Evolutionary conservation across 2,329 filamentous ascomycete genomes (phyloP).

Genomic region (Aspergillus sp.): DNA sequence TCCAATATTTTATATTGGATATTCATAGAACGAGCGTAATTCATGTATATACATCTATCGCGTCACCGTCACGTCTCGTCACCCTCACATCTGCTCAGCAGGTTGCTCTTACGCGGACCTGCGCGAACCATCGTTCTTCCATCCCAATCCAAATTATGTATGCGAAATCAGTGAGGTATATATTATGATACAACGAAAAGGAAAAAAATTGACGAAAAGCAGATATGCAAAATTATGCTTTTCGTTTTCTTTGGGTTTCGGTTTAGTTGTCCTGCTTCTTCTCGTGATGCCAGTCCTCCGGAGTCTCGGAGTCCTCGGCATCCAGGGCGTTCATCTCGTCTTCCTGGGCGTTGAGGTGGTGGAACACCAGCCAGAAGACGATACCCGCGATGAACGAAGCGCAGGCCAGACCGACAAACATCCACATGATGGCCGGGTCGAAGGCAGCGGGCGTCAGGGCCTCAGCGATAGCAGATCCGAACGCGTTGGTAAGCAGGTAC

Average conservation of each 20-base stretch:
- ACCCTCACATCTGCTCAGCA: conserved; percentile 4
- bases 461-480: conserved; percentile 60
- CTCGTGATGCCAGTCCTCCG: conserved; percentile 12
- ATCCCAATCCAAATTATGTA: too few species aligned
- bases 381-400: conserved; percentile 51
- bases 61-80: not conserved
- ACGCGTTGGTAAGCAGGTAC: conserved; percentile 58
- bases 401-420: conserved; percentile 60
- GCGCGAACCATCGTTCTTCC: not conserved
- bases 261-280: conserved; percentile 6
- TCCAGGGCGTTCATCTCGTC: conserved; percentile 53
- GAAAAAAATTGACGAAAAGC: not conserved
- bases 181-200: not conserved
- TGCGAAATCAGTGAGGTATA: not conserved
- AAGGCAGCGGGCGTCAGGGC: conserved; percentile 60
- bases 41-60: conserved; percentile 5
- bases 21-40: not conserved
- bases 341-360: conserved; percentile 49
- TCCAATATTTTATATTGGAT: not conserved
- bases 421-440: conserved; percentile 66
- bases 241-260: not conserved
- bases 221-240: not conserved
- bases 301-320: conserved; percentile 30
- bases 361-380: conserved; percentile 55
- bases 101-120: conserved; percentile 7